Evolutionary conservation across 306 rosid genomes (phyloP), one percentile per base, ranked within the genome.

Genomic region (Neltuma alba): DNA sequence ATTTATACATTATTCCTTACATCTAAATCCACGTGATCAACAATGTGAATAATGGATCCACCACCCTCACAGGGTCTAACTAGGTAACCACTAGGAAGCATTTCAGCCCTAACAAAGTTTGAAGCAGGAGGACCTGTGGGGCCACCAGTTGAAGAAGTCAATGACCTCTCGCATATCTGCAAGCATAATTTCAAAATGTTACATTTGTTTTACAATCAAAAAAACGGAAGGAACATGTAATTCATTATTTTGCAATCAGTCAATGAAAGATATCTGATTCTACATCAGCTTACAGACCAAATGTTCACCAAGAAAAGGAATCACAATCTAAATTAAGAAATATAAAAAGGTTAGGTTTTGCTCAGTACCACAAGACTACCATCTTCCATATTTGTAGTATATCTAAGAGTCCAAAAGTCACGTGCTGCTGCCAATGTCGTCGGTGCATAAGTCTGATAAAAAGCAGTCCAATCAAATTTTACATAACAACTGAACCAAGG

Each of bases 351-450:
- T 58, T n/a, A 23, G 16, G 63, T 9, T 69, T 23, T 15, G 58
- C 3, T n/a, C 62, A 54, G 54, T 94, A 94, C 99, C 99, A 92
- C 99, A 83, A 92, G 92, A 88, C 99, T 95, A 80, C 97, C 97
- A 88, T 95, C 99, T 81, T 95, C 99, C 88, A 95, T 74, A 67
- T 78, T 95, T 4, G 96, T 86, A 63, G 97, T 91, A 74, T 91
- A 95, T 92, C 99, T 86, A 33, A 95, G 81, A 2, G 95, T 95
- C 97, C 97, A 95, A 40, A 91, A 95, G 87, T 95, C 99, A 3
- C 99, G 95, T 18, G 99, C 98, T 9, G 99, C 97, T 30, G 99
- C 99, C 86, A 95, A 77, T 7, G 99, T 92, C 12, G 99, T 95
- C 3, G 99, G 99, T 2, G 99, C 99, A 80, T 91, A 95, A 6